phyloP scores from a whole-genome alignment of 1,139 yeast species.

The Tardiomyces depauwii region DNA sequence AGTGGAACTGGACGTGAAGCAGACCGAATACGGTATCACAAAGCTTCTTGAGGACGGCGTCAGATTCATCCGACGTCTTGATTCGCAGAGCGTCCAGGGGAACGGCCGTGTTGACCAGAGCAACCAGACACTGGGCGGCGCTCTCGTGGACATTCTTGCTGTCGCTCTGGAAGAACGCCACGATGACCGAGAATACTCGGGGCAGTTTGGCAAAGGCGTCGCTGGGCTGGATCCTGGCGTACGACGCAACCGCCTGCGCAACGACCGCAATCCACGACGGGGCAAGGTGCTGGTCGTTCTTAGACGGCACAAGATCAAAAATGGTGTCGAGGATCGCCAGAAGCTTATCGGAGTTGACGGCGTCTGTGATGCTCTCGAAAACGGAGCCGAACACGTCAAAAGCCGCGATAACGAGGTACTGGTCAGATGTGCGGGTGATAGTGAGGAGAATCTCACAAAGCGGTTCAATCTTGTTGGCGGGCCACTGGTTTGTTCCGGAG shows the following conservation, averaged over 20 bases:
- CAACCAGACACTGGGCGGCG: constrained; percentile 80
- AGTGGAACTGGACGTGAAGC: constrained; percentile 63
- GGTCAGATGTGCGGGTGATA: constrained; percentile 75
- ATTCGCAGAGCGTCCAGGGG: constrained; percentile 46
- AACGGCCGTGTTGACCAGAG: constrained; percentile 55
- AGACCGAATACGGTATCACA: constrained; percentile 40
- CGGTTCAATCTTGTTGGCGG: constrained; percentile 51
- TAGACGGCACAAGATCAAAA: constrained; percentile 69
- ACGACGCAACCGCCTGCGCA: constrained; percentile 74
- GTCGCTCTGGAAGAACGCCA: constrained; percentile 57
- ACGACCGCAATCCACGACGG: constrained; percentile 94
- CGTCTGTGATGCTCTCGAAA: constrained; percentile 63
- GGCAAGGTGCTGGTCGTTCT: constrained; percentile 73
- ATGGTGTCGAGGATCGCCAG: constrained; percentile 56
- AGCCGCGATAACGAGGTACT: constrained; percentile 67
- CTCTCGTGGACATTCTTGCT: constrained; percentile 56
- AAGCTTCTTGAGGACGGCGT: constrained; percentile 36
- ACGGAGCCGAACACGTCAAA: constrained; percentile 80
- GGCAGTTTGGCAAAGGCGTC: constrained; percentile 48
- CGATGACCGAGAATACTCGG: constrained; percentile 43
- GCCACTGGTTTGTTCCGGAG: constrained; percentile 74
- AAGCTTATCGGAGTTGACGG: constrained; percentile 44
- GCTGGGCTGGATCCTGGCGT: constrained; percentile 47
- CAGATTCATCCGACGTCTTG: constrained; percentile 24
- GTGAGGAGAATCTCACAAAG: constrained; percentile 69